Evolutionary conservation across 306 rosid genomes (phyloP).

Genomic region (Ormosia emarginata): DNA sequence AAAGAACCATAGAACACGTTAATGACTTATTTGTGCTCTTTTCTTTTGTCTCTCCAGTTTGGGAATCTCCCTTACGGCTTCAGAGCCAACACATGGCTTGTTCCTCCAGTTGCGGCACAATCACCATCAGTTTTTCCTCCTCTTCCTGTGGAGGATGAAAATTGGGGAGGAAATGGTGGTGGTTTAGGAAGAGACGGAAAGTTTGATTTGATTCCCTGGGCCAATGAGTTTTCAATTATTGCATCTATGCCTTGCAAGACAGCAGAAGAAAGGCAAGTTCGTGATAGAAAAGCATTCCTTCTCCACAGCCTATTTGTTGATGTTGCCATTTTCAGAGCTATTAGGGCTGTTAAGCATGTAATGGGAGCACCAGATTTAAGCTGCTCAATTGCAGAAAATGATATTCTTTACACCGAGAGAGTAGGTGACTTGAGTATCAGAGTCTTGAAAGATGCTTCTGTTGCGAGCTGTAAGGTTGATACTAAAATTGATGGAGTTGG

Average conservation of each 20-base stretch:
- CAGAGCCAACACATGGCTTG: slow-evolving; percentile 78
- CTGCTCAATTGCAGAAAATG: slow-evolving; percentile 29
- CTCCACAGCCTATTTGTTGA: slow-evolving; percentile 70
- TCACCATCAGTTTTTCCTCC: slow-evolving; percentile 48
- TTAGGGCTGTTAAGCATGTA: slow-evolving; percentile 48
- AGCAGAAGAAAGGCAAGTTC: slow-evolving; percentile 70
- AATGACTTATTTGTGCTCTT: not conserved
- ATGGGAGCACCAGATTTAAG: slow-evolving; percentile 31
- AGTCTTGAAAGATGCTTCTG: slow-evolving; percentile 55
- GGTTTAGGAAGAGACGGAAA: slow-evolving; percentile 69
- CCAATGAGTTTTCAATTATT: slow-evolving; percentile 57
- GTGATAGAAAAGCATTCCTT: slow-evolving; percentile 70
- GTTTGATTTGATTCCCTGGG: slow-evolving; percentile 68
- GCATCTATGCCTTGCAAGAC: slow-evolving; percentile 81
- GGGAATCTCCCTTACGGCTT: slow-evolving; percentile 79
- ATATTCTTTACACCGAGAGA: slow-evolving; percentile 33
- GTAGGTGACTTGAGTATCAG: slow-evolving; percentile 61
- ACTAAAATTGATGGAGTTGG: slow-evolving; percentile 72
- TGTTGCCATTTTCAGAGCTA: slow-evolving; percentile 68
- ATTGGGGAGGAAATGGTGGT: slow-evolving; percentile 82
- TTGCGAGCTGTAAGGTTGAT: slow-evolving; percentile 65
- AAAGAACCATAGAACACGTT: not conserved
- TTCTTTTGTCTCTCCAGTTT: slow-evolving; percentile 43
- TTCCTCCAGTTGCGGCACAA: slow-evolving; percentile 60
- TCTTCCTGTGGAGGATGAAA: slow-evolving; percentile 61